A percentile compares a stretch with the other conserved stretches of the same genome.
phyloP scores from a whole-genome alignment of 176 grass and related monocot genomes.

The Oryza longistaminata region DNA sequence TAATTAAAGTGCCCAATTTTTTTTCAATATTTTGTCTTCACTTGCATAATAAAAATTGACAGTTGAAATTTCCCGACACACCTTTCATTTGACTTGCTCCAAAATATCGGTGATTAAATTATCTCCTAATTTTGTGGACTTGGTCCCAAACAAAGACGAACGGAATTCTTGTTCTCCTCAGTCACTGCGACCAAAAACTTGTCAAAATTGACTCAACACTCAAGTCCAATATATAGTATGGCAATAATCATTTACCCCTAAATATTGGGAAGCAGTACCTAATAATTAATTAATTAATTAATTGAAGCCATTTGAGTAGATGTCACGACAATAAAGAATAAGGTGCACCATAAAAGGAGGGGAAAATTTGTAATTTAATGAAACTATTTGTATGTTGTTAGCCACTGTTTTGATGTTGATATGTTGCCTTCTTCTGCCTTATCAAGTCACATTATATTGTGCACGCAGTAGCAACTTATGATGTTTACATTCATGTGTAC shows the following conservation, averaged over 20 bases:
- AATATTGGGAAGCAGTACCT: neutral
- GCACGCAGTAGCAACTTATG: neutral
- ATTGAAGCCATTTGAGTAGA: neutral
- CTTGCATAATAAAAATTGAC: neutral
- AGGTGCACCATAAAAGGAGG: neutral
- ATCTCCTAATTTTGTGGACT: neutral
- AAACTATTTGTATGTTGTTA: conserved; percentile 21
- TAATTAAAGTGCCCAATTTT: neutral
- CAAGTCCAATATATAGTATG: neutral
- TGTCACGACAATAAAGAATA: neutral
- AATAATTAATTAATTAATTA: neutral
- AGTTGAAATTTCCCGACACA: neutral
- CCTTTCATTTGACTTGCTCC: neutral
- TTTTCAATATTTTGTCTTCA: neutral
- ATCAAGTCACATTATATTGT: conserved; percentile 3
- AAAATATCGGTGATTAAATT: neutral
- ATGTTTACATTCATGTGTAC: neutral
- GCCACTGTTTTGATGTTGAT: conserved; percentile 24
- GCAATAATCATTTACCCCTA: neutral
- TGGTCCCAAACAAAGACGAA: neutral
- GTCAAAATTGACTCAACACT: neutral
- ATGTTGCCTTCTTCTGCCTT: neutral
- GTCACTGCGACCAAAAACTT: neutral
- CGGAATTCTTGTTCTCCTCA: neutral
- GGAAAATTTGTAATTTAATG: neutral